Evolutionary conservation across 2,329 filamentous ascomycete species (phyloP).

Genomic region (Sphaerostilbella broomeana): DNA sequence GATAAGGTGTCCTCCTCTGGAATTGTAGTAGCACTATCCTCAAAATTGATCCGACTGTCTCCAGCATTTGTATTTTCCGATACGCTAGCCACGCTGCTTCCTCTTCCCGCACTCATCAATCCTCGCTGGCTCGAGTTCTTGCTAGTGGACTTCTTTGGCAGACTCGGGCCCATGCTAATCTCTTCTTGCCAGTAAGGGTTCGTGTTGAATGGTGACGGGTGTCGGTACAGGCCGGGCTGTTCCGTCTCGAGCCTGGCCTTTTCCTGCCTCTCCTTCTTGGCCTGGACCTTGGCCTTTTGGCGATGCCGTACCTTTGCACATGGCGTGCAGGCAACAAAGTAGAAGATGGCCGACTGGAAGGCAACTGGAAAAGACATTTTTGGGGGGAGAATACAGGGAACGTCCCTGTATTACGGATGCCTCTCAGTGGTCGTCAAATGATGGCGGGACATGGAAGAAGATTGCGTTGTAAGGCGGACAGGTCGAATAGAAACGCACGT

Average conservation of each 20-base stretch:
- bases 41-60: constrained; percentile 30
- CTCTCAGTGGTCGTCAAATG: constrained; percentile 12
- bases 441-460: neutral
- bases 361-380: constrained; percentile 47
- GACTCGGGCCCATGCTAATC: constrained; percentile 71
- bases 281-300: constrained; percentile 63
- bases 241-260: constrained; percentile 59
- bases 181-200: constrained; percentile 88
- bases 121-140: constrained; percentile 55
- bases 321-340: constrained; percentile 69
- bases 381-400: constrained; percentile 13
- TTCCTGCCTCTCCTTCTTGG: constrained; percentile 59
- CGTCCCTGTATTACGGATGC: constrained; percentile 9
- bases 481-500: neutral
- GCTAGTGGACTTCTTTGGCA: constrained; percentile 55
- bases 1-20: constrained; percentile 33
- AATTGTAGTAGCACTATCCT: constrained; percentile 23
- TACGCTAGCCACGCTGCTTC: constrained; percentile 42
- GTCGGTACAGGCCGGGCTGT: constrained; percentile 67
- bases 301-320: constrained; percentile 66
- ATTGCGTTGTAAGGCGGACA: constrained; percentile 3
- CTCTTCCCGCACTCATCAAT: constrained; percentile 50
- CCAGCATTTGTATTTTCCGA: constrained; percentile 33
- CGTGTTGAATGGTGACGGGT: constrained; percentile 76
- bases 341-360: constrained; percentile 72